phyloP scores from a whole-genome alignment of 148 eudicot species.

The Polygonum maritimum region DNA sequence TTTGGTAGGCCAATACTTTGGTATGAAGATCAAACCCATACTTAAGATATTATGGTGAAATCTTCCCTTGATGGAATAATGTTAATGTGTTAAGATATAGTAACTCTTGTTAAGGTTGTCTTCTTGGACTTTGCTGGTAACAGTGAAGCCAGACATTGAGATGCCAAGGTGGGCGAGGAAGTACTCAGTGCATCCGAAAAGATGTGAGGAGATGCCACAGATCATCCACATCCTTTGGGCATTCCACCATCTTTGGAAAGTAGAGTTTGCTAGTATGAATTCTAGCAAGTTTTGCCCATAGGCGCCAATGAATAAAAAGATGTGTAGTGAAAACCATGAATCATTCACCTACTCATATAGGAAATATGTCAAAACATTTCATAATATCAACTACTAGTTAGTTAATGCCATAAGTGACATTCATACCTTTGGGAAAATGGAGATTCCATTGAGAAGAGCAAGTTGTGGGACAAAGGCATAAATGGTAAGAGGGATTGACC shows the following conservation, averaged over 20 bases:
- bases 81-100: background rate
- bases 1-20: too few species aligned
- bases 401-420: too few species aligned
- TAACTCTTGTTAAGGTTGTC: slow-evolving; percentile 29
- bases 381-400: too few species aligned
- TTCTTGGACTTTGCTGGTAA: slow-evolving; percentile 47
- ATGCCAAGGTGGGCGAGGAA: slow-evolving; percentile 27
- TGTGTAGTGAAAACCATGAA: slow-evolving; percentile 18
- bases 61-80: too few species aligned
- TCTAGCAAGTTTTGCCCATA: slow-evolving; percentile 39
- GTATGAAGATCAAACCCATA: too few species aligned
- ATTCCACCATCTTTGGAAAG: slow-evolving; percentile 47
- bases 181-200: slow-evolving; percentile 30
- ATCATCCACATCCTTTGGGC: slow-evolving; percentile 62
- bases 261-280: slow-evolving; percentile 24
- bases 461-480: slow-evolving; percentile 63
- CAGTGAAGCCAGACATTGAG: slow-evolving; percentile 24
- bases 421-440: slow-evolving; percentile 47
- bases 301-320: slow-evolving; percentile 38
- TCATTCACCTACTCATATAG: background rate
- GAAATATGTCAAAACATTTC: too few species aligned
- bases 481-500: slow-evolving; percentile 31
- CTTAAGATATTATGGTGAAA: too few species aligned
- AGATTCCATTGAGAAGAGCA: slow-evolving; percentile 39
- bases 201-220: slow-evolving; percentile 27